Evolutionary conservation across 768 basidiomycete genomes (phyloP), one percentile per base, ranked within the genome.

Genomic region (Auricularia cornea): DNA sequence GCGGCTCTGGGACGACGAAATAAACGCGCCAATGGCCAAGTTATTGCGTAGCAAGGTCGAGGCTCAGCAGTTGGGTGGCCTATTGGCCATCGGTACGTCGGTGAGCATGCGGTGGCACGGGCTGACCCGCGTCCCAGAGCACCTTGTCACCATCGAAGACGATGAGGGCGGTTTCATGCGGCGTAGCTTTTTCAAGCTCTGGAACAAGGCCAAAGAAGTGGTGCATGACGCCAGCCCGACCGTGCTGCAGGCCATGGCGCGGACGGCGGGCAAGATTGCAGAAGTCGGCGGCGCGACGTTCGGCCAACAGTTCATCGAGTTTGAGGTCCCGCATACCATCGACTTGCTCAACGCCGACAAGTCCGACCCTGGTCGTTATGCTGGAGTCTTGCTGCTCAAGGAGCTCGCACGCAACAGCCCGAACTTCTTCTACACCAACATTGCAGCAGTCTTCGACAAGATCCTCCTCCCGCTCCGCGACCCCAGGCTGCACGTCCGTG

Each of bases 221-320:
- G 81, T 97, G 23, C 93, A 93, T 3, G 92, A 92, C 70, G 83
- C 87, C 60, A 96, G 98, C 72, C 84, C 93, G 70, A 89, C 90
- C 73, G 86, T 99, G 71, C 98, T 98, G 94, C 82, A 94, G 38
- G 85, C 89, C 10, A 93, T 94, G 1, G 93, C 94, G n/a, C 91
- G 94, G 73, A 93, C 92, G 0, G 82, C 94, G 31, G 94, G 94
- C 0, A 83, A 86, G 69, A 95, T 96, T 70, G 90, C 90, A 33
- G 83, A 87, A 63, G 87, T 92, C 30, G 91, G 91, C 26, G 92
- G 91, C 2, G 82, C 84, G 0, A 86, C 87, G 29, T 90, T 95
- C 69, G 92, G 91, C 65, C 92, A 95, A 70, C 81, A 85, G 3
- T 94, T 95, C 70, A 92, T 96, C 83, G 89, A 92, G 66, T 88